Base-by-base conservation (phyloP, 768 basidiomycete genomes). In the Naganishia onofrii region DNA sequence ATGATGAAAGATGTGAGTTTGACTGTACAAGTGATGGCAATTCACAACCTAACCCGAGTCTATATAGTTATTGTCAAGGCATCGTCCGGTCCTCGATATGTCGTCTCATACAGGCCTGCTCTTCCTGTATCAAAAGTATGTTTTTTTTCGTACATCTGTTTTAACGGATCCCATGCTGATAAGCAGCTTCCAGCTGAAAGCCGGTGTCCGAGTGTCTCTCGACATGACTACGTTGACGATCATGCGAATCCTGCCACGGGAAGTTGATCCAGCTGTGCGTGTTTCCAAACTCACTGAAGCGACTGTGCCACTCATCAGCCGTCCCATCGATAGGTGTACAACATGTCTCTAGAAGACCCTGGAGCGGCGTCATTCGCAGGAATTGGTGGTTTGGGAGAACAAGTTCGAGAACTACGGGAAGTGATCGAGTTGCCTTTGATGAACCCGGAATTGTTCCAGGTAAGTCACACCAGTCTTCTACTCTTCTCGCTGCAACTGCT, bases 161-260 rank as follows among this genome's bases (percentile, higher is more conserved):
- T 63, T 38, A 46, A n/a, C 38, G 5, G 23, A 42, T 44, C 21
- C 8, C 32, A n/a, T 15, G 36, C 57, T 36, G 57, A 58, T 57
- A 36, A 36, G 34, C 23, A 19, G n/a, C 32, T 55, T 42, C 29
- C 92, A 98, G 82, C 89, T 99, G 70, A 96, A 98, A 82, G 82
- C 90, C 5, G 93, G 93, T 60, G 92, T 92, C 3, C 91, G 96
- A 73, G 96, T 99, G 69, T 94, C 93, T 67, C 87, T 99, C 36
- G 96, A 99, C 81, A 98, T 99, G 96, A 99, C 96, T 3, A 98
- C 96, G 1, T 84, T 98, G 36, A 99, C 96, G 7, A 92, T 99
- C 78, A 98, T 99, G 93, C 91, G 96, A 44, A 95, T 98, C 65
- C 84, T 99, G 23, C 96, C 96, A 4, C 87, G 96, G 72, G 96